These are phyloP conservation scores for Populus hybrid DNA, from an alignment of 441 rosid genomes.

Conservation along the genomic window DNA sequence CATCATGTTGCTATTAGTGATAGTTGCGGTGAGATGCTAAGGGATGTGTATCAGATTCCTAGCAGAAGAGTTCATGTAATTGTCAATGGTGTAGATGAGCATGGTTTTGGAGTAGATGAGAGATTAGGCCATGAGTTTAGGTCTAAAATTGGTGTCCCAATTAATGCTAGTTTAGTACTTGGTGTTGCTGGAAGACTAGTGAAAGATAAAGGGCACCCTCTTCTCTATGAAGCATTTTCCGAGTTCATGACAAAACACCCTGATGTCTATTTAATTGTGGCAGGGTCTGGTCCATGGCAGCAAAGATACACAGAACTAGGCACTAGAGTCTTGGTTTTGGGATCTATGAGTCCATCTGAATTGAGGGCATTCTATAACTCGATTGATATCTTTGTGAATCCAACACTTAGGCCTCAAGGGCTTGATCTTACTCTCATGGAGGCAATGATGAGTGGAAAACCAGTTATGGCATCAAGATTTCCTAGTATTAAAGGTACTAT, in stretches of 20 bases:
- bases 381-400: conserved; percentile 76
- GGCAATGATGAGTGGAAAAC: conserved; percentile 89
- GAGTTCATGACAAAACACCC: conserved; percentile 38
- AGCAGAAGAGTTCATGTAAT: conserved; percentile 79
- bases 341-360: conserved; percentile 62
- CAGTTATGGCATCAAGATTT: conserved; percentile 82
- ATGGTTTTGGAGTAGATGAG: conserved; percentile 45
- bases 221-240: conserved; percentile 60
- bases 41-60: conserved; percentile 88
- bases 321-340: conserved; percentile 49
- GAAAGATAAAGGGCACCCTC: conserved; percentile 83
- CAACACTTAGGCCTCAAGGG: conserved; percentile 89
- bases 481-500: conserved; percentile 82
- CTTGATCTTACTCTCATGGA: conserved; percentile 94
- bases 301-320: conserved; percentile 66
- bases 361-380: conserved; percentile 69
- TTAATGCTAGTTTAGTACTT: conserved; percentile 57
- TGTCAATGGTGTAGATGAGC: conserved; percentile 76
- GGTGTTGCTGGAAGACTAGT: conserved; percentile 88
- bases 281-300: conserved; percentile 91
- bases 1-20: conserved; percentile 88
- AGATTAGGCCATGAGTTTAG: conserved; percentile 50
- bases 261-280: conserved; percentile 56
- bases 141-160: conserved; percentile 46
- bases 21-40: conserved; percentile 91